Conservation (phyloP, 1,284 basidiomycete genomes). For the Melanopsichium pennsylvanicum region DNA sequence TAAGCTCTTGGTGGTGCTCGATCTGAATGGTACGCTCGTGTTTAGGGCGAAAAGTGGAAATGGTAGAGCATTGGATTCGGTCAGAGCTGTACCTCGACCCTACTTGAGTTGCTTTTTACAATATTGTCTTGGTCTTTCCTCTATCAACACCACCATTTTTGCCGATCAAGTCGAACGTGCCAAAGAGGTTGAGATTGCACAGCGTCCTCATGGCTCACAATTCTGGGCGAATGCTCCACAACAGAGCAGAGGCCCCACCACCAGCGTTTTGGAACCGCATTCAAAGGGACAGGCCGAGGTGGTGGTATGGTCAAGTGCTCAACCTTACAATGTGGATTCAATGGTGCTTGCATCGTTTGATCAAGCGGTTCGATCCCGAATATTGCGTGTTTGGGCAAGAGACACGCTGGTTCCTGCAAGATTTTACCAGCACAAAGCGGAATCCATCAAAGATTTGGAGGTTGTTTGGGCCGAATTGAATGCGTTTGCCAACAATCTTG, state of each 20-base stretch:
- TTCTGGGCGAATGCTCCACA: conserved; percentile 36
- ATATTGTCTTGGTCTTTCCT: conserved; percentile 68
- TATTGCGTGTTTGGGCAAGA: conserved; percentile 79
- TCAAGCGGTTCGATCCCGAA: conserved; percentile 64
- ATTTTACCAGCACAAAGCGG: conserved; percentile 22
- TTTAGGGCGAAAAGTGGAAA: conserved; percentile 69
- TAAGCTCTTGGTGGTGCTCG: conserved; percentile 74
- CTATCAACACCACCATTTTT: background rate
- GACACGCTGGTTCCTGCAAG: conserved; percentile 72
- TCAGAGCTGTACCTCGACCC: conserved; percentile 68
- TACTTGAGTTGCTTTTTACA: conserved; percentile 74
- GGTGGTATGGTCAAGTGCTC: conserved; percentile 87
- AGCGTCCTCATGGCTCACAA: conserved; percentile 45
- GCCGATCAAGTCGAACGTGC: background rate
- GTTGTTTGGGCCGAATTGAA: conserved; percentile 75
- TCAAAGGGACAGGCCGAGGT: conserved; percentile 74
- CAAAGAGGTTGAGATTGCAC: background rate
- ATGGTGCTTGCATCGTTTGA: conserved; percentile 63
- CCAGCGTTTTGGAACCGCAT: conserved; percentile 2
- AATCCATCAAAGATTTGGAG: conserved; percentile 74
- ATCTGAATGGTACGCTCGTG: conserved; percentile 84
- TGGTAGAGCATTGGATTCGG: conserved; percentile 23
- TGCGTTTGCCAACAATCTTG: conserved; percentile 6
- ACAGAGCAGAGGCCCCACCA: too few relatives aligned
- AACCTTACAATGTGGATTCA: conserved; percentile 77